Evolutionary conservation across 2,329 filamentous ascomycete genomes (phyloP), one percentile per base, ranked within the genome.

Genomic region (Didymella sp.): DNA sequence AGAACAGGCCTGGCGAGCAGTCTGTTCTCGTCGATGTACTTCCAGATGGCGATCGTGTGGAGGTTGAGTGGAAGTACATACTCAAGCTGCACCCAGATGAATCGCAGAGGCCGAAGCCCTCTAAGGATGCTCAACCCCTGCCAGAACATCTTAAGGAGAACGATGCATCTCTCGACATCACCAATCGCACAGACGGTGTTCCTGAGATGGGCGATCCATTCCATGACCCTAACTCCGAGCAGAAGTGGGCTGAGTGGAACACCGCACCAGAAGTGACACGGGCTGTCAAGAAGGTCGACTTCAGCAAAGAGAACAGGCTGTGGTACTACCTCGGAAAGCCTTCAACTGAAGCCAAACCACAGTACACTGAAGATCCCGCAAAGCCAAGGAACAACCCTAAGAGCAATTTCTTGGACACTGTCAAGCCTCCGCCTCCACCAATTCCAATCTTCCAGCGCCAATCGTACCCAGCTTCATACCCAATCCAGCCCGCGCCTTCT

Each of bases 321-420:
- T 98, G 93, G 91, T 85, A 92, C 78, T 98, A 97, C 74, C 83
- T 99, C 58, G 91, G 91, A 28, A 87, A 87, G 73, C 85, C 84
- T 19, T 98, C 94, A 21, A 97, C 94, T 6, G 94, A 98, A 71
- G 90, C 92, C 51, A 92, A 89, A 75, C 89, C 92, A 24, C 92
- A 96, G 73, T 99, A 95, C 77, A 96, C 93, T 4, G 90, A 95
- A 68, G 87, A 96, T 76, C 85, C 84, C 40, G 79, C 77, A 56
- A 81, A 80, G 56, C 82, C 77, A n/a, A 79, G 79, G 42, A 83
- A 91, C 74, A 91, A 91, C 58, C 78, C 82, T 2, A 88, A 85
- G 76, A 87, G 87, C 63, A 90, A 89, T 71, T 93, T 89, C 75
- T 75, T 92, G 71, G 88, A 91, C 42, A 87, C 88, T 2, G 79